Base-by-base conservation (phyloP, 2,329 filamentous ascomycete genomes). In the Pseudopithomyces chartarum region DNA sequence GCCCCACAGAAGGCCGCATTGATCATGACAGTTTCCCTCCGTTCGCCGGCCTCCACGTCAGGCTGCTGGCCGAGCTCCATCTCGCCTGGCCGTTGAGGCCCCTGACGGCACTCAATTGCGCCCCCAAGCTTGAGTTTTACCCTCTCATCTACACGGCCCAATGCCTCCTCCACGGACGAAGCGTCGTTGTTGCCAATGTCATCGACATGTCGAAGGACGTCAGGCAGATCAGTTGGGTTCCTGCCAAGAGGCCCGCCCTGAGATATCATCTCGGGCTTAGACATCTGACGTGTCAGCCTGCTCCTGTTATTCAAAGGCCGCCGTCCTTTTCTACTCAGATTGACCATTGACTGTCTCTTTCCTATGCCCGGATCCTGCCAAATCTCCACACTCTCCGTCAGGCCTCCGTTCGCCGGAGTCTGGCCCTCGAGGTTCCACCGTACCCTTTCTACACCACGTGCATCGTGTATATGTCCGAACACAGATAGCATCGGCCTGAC, bases 1-100 rank as follows among this genome's bases (percentile, higher is more conserved):
- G 82, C 87, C 42, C 86, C 86, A 81, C 90, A 84, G 59, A 93
- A 87, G 19, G 91, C 87, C 26, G 90, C 90, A 76, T 96, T 96
- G 64, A 95, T 84, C 52, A 96, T 79, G 69, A 87, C 93, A 1
- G 90, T 95, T 78, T 94, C 89, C 57, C 71, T 79, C 64, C 85
- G 81, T 44, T 80, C 76, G 60, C 54, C 51, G 53, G 54, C 61
- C 60, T 65, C 63, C 61, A 65, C 62, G 63, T 69, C 57, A 60
- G 50, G 51, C 43, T 38, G 17, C 43, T 55, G 45, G 44, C 53
- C 33, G 36, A 57, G 47, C 53, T 58, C 62, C 57, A 65, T 59
- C 60, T 66, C 65, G 65, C 64, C 64, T 44, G 19, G 26, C 20
- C 38, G 32, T 13, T 8, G 26, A 5, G 34, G 12, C 34, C 13